A percentile compares a stretch with the other conserved stretches of the same genome.
These are phyloP conservation scores for Phytophthora brassicae DNA, from an alignment of 352 stramenopile species.

Conservation along the genomic window DNA sequence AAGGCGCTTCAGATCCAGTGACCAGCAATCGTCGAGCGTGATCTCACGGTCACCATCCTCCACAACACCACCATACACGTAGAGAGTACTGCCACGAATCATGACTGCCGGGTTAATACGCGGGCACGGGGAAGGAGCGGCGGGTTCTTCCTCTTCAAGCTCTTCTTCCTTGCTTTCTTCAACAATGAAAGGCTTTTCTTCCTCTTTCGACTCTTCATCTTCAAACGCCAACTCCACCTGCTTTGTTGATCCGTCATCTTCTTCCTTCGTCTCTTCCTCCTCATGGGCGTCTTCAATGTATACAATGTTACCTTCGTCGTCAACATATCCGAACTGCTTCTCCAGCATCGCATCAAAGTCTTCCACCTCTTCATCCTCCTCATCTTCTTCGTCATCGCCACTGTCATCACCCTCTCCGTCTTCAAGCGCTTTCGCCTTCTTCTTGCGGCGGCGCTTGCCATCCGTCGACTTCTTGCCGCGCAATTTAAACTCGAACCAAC, in stretches of 20 bases:
- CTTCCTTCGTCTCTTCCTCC: slow-evolving; percentile 64
- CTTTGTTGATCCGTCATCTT: slow-evolving; percentile 28
- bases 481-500: slow-evolving; percentile 94
- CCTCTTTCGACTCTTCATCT: slow-evolving; percentile 40
- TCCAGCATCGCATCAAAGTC: slow-evolving; percentile 82
- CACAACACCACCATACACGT: slow-evolving; percentile 93
- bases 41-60: slow-evolving; percentile 95
- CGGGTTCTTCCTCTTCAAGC: slow-evolving; percentile 26
- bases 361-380: slow-evolving; percentile 78
- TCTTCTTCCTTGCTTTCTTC: slow-evolving; percentile 17
- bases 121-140: slow-evolving; percentile 56
- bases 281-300: slow-evolving; percentile 92
- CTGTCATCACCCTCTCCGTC: slow-evolving; percentile 45
- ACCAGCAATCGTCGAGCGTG: slow-evolving; percentile 96
- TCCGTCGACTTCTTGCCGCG: slow-evolving; percentile 81
- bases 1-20: slow-evolving; percentile 92
- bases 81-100: slow-evolving; percentile 89
- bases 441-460: slow-evolving; percentile 62
- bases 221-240: slow-evolving; percentile 22
- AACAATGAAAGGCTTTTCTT: slow-evolving; percentile 30
- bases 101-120: slow-evolving; percentile 88
- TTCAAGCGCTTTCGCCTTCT: slow-evolving; percentile 49
- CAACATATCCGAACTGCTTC: slow-evolving; percentile 96
- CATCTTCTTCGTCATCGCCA: slow-evolving; percentile 55
- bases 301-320: slow-evolving; percentile 94